phyloP scores from a whole-genome alignment of 768 basidiomycete genomes.

The Suillus clintonianus region DNA sequence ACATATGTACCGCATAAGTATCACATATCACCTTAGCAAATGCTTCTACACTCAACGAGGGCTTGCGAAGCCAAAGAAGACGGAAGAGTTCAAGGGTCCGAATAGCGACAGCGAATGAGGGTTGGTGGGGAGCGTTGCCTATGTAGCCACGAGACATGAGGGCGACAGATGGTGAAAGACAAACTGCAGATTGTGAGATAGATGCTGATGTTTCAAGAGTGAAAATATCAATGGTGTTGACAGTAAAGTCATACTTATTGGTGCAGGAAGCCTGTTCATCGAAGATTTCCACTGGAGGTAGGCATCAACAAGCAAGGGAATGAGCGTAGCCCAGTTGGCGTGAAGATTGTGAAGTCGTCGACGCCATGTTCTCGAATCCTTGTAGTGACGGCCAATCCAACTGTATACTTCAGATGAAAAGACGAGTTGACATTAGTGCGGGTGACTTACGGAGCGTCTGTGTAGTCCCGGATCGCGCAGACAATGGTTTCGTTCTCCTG shows the following conservation, averaged over 20 bases:
- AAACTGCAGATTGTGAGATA: not conserved
- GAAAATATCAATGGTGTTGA: not conserved
- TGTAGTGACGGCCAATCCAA: too few species aligned
- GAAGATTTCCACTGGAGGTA: not conserved
- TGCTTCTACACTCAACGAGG: slow-evolving; percentile 28
- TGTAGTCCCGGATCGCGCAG: too few species aligned
- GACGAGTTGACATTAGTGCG: too few species aligned
- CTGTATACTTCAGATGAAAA: too few species aligned
- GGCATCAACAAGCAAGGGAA: not conserved
- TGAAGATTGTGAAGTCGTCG: not conserved
- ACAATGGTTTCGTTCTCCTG: too few species aligned
- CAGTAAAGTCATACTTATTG: not conserved
- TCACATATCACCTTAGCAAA: slow-evolving; percentile 30
- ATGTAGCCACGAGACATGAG: not conserved
- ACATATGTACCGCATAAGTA: slow-evolving; percentile 18
- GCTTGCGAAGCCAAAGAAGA: slow-evolving; percentile 11
- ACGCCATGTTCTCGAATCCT: too few species aligned
- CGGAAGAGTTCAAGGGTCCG: slow-evolving; percentile 23
- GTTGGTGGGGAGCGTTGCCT: not conserved
- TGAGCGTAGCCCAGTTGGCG: not conserved
- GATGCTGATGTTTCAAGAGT: not conserved
- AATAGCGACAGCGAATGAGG: slow-evolving; percentile 22
- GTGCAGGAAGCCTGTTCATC: too few species aligned
- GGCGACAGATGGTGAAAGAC: not conserved
- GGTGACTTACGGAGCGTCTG: too few species aligned